Evolutionary conservation across 768 basidiomycete genomes (phyloP).

Genomic region (Suillus bovinus): DNA sequence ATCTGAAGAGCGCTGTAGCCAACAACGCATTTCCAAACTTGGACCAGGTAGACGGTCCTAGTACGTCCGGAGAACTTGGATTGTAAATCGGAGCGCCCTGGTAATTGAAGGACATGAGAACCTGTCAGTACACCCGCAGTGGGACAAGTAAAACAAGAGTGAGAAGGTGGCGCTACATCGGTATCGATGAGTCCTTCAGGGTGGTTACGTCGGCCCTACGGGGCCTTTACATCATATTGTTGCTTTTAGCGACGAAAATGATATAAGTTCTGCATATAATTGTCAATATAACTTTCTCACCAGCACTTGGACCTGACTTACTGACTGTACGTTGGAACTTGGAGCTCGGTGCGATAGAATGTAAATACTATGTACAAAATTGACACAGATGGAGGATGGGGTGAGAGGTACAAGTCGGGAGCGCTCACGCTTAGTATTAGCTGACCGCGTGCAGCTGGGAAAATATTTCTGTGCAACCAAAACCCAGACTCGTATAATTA

Average conservation of each 20-base stretch:
- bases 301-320: no score
- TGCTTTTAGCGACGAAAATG: no score
- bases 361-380: neutral
- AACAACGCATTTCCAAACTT: slow-evolving; percentile 43
- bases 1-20: slow-evolving; percentile 32
- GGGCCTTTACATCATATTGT: no score
- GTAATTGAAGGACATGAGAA: slow-evolving; percentile 7
- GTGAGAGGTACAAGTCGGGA: neutral
- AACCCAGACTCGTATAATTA: neutral
- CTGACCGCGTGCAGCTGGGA: neutral
- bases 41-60: slow-evolving; percentile 17
- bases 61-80: neutral
- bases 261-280: no score
- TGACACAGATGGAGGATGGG: neutral
- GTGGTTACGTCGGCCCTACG: no score
- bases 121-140: neutral
- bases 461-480: neutral
- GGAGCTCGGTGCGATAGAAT: neutral
- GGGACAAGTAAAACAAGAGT: neutral
- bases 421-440: no score
- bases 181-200: no score
- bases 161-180: neutral
- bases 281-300: no score
- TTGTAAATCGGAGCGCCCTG: neutral
- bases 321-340: neutral